Percentiles rank a stretch among this genome's conserved stretches.
These are phyloP conservation scores for Radiomyces spectabilis DNA, from an alignment of 192 early-diverging fungal genomes.

Conservation along the genomic window DNA sequence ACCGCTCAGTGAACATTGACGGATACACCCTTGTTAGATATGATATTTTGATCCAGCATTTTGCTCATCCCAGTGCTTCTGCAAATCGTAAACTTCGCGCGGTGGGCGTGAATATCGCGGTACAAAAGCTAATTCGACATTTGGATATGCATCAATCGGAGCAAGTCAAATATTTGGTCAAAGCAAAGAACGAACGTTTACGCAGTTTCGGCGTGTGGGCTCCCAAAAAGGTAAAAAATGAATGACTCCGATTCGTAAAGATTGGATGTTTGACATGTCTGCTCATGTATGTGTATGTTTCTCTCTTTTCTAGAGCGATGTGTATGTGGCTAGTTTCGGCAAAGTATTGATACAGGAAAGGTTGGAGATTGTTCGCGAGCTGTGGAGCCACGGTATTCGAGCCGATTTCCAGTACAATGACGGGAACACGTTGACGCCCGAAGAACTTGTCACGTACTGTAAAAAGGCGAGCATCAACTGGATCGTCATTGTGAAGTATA, in stretches of 20 bases:
- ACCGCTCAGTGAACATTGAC: no score
- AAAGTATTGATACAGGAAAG: conserved; percentile 63
- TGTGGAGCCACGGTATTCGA: conserved; percentile 71
- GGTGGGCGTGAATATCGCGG: conserved; percentile 79
- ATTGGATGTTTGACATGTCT: conserved; percentile 6
- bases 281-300: conserved; percentile 12
- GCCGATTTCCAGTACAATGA: conserved; percentile 81
- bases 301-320: conserved; percentile 47
- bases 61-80: conserved; percentile 34
- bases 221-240: conserved; percentile 33
- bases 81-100: conserved; percentile 37
- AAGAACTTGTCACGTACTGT: conserved; percentile 53
- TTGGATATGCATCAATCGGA: conserved; percentile 53
- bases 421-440: conserved; percentile 51
- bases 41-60: conserved; percentile 44
- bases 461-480: conserved; percentile 67
- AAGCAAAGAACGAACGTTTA: conserved; percentile 30
- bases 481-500: conserved; percentile 68
- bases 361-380: conserved; percentile 66
- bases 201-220: conserved; percentile 41
- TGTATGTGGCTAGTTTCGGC: conserved; percentile 81
- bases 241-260: no score
- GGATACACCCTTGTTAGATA: no score
- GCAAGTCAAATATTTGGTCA: conserved; percentile 26
- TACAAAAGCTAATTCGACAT: conserved; percentile 59